Percentiles rank a stretch among this genome's conserved stretches.
phyloP scores from a whole-genome alignment of 192 early-diverging fungal genomes.

The Rhizophlyctis rosea region DNA sequence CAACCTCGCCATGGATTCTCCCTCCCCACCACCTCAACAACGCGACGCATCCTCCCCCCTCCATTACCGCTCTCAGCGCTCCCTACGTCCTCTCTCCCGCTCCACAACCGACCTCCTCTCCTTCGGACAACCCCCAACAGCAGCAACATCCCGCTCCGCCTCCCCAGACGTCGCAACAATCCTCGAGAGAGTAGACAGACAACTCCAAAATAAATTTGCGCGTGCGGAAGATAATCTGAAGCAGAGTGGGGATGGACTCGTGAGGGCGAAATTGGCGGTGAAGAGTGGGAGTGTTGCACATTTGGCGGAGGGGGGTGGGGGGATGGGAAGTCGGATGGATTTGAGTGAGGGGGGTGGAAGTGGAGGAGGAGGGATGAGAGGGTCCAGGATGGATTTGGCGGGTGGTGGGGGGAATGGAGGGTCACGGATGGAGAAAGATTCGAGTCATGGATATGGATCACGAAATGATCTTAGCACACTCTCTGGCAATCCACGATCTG shows the following conservation, averaged over 20 bases:
- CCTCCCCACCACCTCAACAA: no score
- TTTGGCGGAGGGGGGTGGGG: neutral
- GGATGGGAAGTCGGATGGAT: neutral
- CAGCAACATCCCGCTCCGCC: neutral
- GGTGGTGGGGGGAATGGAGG: neutral
- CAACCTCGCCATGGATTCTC: no score
- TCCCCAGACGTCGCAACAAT: conserved; percentile 7
- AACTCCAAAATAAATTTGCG: conserved; percentile 1
- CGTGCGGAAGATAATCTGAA: conserved; percentile 4
- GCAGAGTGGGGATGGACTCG: conserved; percentile 1
- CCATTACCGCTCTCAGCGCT: neutral
- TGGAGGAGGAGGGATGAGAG: no score
- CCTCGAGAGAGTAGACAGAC: conserved; percentile 4
- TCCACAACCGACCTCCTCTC: neutral
- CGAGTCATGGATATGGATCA: neutral
- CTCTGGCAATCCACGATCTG: no score
- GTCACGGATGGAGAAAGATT: neutral
- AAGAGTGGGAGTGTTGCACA: conserved; percentile 6
- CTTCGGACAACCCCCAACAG: neutral
- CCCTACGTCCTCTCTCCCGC: neutral
- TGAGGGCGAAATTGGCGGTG: conserved; percentile 3
- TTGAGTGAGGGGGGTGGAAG: no score
- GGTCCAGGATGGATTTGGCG: neutral
- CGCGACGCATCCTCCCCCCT: neutral
- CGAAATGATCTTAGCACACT: no score